Evolutionary conservation across 139 green algal species (phyloP).

Genomic region (Dunaliella primolecta): DNA sequence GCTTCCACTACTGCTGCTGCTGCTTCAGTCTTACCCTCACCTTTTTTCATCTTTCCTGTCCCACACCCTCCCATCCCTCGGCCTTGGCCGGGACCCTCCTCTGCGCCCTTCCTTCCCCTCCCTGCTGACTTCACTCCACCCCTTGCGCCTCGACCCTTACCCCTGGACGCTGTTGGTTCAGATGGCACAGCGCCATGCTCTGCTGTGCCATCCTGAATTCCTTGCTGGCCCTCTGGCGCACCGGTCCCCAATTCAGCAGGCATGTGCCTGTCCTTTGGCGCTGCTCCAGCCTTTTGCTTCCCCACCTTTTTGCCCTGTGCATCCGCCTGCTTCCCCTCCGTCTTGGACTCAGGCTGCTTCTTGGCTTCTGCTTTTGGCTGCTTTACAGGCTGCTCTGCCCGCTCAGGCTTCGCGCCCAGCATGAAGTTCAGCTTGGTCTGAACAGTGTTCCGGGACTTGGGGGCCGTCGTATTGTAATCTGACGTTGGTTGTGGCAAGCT

Average conservation of each 20-base stretch:
- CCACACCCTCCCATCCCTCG: not conserved
- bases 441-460: not conserved
- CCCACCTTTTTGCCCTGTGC: not conserved
- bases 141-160: not conserved
- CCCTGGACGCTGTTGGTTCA: not conserved
- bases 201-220: too few relatives aligned
- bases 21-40: not conserved
- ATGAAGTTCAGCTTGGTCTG: constrained; percentile 9
- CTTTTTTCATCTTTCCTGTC: not conserved
- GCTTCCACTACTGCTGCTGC: not conserved
- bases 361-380: not conserved
- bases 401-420: not conserved
- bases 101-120: not conserved
- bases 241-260: too few relatives aligned
- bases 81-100: not conserved
- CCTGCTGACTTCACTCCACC: not conserved
- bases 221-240: too few relatives aligned
- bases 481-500: too few relatives aligned
- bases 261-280: too few relatives aligned
- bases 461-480: too few relatives aligned
- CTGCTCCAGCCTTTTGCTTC: not conserved
- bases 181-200: too few relatives aligned
- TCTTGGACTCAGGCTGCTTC: not conserved
- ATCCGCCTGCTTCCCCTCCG: not conserved
- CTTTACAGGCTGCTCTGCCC: not conserved